A percentile compares a stretch with the other conserved stretches of the same genome.
Conservation (phyloP, 2,329 filamentous ascomycete genomes). For the Cercospora zeae-maydis region DNA sequence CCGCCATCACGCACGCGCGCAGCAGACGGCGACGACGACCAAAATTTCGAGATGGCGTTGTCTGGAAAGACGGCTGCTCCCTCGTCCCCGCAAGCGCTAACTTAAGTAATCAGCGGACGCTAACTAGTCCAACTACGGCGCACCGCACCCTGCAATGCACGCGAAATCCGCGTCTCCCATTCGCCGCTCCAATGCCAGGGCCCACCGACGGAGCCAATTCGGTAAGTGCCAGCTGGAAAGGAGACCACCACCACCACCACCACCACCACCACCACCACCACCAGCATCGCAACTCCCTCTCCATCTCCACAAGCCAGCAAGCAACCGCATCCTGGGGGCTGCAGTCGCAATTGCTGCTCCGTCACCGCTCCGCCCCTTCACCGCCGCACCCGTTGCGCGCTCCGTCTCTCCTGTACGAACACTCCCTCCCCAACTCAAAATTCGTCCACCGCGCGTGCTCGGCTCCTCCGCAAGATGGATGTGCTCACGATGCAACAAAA, state of each 20-base stretch:
- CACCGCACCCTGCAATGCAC: slow-evolving; percentile 3
- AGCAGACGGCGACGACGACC: not conserved
- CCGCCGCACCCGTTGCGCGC: slow-evolving; percentile 1
- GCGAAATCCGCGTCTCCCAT: slow-evolving; percentile 6
- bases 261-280: not conserved
- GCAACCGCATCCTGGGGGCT: slow-evolving; percentile 8
- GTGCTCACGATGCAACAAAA: slow-evolving; percentile 1
- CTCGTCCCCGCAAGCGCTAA: slow-evolving; percentile 17
- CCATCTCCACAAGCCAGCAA: slow-evolving; percentile 7
- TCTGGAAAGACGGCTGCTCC: slow-evolving; percentile 10
- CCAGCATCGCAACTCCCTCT: slow-evolving; percentile 8
- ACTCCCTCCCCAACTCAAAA: not conserved
- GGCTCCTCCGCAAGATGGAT: slow-evolving; percentile 3
- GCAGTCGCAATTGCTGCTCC: slow-evolving; percentile 14
- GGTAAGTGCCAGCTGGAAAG: slow-evolving; percentile 23
- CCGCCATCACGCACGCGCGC: not conserved
- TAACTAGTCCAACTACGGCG: too few relatives aligned
- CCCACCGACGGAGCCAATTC: slow-evolving; percentile 16
- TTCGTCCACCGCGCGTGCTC: slow-evolving; percentile 6
- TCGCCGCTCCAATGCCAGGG: slow-evolving; percentile 4
- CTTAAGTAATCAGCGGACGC: too few relatives aligned
- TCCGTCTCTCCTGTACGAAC: not conserved
- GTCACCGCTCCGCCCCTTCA: not conserved
- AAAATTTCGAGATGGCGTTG: slow-evolving; percentile 22
- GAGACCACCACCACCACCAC: slow-evolving; percentile 6